Base-by-base conservation (phyloP, 1,139 yeast species). In the Lodderomyces elongisporus region DNA sequence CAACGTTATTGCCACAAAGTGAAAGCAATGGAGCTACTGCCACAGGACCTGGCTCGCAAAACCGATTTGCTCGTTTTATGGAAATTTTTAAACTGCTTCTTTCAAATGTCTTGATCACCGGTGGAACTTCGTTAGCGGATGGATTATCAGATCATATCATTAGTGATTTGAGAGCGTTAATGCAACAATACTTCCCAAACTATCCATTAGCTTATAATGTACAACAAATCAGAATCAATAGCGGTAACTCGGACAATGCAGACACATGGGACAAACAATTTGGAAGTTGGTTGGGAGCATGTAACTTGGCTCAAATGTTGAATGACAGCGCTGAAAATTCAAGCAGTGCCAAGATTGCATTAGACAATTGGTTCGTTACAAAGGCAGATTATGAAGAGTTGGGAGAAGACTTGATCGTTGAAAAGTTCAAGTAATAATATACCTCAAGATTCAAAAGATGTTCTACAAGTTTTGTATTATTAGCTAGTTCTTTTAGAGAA, bases 211-310 rank as follows among this genome's bases (percentile, higher is more conserved):
- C 56, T 17, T 52, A 54, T 33, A 53, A 49, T 26, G 43, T 48
- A 16, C 41, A 37, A 25, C 44, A 41, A 31, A 43, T 45, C 17
- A 39, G 46, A 38, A 42, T 45, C 7, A 38, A 34, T 20, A n/a
- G 3, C 10, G 35, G 39, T 18, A 40, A 38, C 9, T 13, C 14
- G 14, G 44, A 43, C 14, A 57, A 55, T 27, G 65, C 61, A 27
- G 71, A 67, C 32, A 48, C 55, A 13, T 66, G 72, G 68, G 85
- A 79, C 44, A 68, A 77, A 46, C 70, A 62, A 38, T 71, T 69
- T 42, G 74, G 80, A 28, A 66, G 72, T 12, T 79, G 87, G 87
- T 51, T 76, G 24, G 87, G 87, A 27, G 85, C 85, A 2, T 71
- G 79, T 43, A 74, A 77, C 42, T 65, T 79, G 47, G 75, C 82